These are phyloP conservation scores for Mallotus japonicus DNA, from an alignment of 441 rosid genomes.

Conservation along the genomic window DNA sequence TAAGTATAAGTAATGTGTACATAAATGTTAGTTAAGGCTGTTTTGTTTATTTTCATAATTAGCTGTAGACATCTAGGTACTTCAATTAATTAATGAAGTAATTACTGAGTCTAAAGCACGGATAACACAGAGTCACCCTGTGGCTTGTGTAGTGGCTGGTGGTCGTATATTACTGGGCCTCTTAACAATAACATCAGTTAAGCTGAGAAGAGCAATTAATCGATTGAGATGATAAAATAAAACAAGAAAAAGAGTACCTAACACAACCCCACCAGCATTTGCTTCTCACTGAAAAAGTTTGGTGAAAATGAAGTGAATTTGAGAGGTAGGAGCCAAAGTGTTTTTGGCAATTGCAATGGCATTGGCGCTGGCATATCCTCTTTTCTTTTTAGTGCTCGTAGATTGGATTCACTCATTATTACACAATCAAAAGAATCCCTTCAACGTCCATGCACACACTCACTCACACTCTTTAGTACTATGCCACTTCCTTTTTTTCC, in stretches of 20 bases:
- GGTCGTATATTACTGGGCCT: too few species aligned
- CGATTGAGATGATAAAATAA: neutral
- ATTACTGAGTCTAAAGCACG: too few species aligned
- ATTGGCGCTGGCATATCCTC: too few species aligned
- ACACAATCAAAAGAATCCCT: slow-evolving; percentile 37
- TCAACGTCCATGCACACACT: slow-evolving; percentile 25
- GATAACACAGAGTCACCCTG: too few species aligned
- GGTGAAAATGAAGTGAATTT: slow-evolving; percentile 21
- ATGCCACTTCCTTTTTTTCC: slow-evolving; percentile 1
- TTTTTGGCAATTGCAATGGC: neutral
- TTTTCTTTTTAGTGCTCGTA: slow-evolving; percentile 18
- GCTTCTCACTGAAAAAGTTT: slow-evolving; percentile 12
- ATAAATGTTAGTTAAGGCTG: too few species aligned
- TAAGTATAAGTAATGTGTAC: too few species aligned
- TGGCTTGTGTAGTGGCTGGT: too few species aligned
- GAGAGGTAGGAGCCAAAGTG: neutral
- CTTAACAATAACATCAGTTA: too few species aligned
- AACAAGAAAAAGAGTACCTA: neutral
- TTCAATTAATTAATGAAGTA: too few species aligned
- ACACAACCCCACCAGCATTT: slow-evolving; percentile 12
- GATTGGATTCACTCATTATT: slow-evolving; percentile 47
- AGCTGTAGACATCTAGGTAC: too few species aligned
- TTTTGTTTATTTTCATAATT: too few species aligned
- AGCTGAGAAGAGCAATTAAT: too few species aligned
- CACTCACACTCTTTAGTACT: neutral